A percentile compares a stretch with the other conserved stretches of the same genome.
These are phyloP conservation scores for Neofusicoccum cordaticola DNA, from an alignment of 2,329 filamentous ascomycete species.

Conservation along the genomic window DNA sequence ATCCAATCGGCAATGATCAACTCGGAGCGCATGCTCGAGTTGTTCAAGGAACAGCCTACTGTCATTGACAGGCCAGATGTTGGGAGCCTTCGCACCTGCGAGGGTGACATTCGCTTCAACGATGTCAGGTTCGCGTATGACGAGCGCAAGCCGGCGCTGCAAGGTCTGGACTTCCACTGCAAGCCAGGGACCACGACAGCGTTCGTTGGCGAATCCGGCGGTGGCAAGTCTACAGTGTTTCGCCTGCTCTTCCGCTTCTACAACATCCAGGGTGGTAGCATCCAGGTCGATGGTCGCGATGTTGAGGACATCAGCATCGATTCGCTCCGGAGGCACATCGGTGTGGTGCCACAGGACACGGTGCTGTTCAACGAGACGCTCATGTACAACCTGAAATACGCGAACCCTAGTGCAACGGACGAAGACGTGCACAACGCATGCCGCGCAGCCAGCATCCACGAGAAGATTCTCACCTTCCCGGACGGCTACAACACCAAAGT, in stretches of 20 bases:
- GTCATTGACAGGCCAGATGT: conserved; percentile 75
- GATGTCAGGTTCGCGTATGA: conserved; percentile 92
- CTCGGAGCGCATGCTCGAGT: conserved; percentile 86
- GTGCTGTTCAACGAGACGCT: conserved; percentile 91
- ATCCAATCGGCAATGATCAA: conserved; percentile 98
- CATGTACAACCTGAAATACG: conserved; percentile 93
- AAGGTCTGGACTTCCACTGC: conserved; percentile 81
- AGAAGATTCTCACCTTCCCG: conserved; percentile 85
- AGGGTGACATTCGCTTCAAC: conserved; percentile 81
- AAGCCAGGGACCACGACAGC: conserved; percentile 89
- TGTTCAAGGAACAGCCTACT: conserved; percentile 94
- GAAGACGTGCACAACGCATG: conserved; percentile 81
- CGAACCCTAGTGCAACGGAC: conserved; percentile 75
- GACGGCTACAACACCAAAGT: conserved; percentile 88
- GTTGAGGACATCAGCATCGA: conserved; percentile 87
- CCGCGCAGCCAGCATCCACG: conserved; percentile 83
- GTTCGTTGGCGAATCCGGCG: conserved; percentile 92
- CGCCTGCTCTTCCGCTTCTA: conserved; percentile 96
- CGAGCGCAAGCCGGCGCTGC: conserved; percentile 76
- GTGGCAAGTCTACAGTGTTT: conserved; percentile 96
- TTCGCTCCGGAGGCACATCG: conserved; percentile 86
- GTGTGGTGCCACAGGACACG: conserved; percentile 95
- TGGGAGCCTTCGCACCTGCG: conserved; percentile 62
- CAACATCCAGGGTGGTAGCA: conserved; percentile 75
- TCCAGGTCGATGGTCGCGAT: conserved; percentile 79